Evolutionary conservation across 805 yeast genomes (phyloP), one percentile per base, ranked within the genome.

Genomic region (Candida boleticola): DNA sequence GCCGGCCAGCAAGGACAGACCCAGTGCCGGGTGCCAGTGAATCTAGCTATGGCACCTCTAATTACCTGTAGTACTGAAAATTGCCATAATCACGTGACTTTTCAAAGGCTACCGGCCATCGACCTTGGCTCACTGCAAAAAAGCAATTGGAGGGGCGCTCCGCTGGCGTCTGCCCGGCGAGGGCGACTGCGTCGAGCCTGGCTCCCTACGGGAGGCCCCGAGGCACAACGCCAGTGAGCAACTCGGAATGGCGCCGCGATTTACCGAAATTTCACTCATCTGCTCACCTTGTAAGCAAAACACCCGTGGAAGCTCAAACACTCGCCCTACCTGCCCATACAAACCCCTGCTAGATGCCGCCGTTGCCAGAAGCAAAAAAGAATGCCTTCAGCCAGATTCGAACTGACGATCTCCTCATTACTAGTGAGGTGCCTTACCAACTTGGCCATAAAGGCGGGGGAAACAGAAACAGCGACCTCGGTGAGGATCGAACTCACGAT

Each of bases 401-500:
- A 58, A 57, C 63, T 57, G 63, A 58, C 63, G 63, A 58, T 58
- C 63, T 58, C 63, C 61, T 58, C 63, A 57, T 58, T 58, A 58
- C 61, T 58, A 55, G 63, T 57, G 63, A 58, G 63, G 63, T 57
- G 61, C 61, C 61, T 58, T 58, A 57, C 63, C 63, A 58, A 55
- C 57, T 55, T 55, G 59, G 59, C 60, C 59, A 55, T 55, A 53
- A 52, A 53, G 56, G 57, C 58, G 5, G 9, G 5, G 23, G 3
- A 40, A 38, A 7, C 7, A 23, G 27, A 23, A 23, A 4, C 40
- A 39, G 34, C 64, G 64, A 59, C 63, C 64, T 51, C 63, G 64
- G 64, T 59, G 63, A 59, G 64, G 64, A 43, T 59, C 64, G 64
- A 59, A 59, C 64, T 59, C 64, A 58, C 64, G 63, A 58, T 58